Conservation (phyloP, 2,329 filamentous ascomycete species). For the Ascochyta fabae region DNA sequence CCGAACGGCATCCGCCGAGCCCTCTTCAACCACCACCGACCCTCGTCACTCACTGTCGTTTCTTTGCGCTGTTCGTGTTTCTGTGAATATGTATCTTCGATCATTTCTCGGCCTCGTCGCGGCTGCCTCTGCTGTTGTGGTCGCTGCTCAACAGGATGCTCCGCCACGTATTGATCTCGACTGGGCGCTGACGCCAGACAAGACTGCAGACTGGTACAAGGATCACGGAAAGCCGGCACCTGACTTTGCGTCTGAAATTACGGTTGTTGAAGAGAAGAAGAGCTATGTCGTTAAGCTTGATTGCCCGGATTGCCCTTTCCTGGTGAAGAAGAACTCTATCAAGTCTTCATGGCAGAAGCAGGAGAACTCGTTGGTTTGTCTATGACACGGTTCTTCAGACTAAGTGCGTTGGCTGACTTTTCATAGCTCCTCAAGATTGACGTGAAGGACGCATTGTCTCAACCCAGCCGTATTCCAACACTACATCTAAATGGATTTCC, state of each 20-base stretch:
- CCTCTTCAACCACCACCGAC: conserved; percentile 4
- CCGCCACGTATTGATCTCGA: conserved; percentile 2
- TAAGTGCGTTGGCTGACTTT: not conserved
- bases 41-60: conserved; percentile 15
- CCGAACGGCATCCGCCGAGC: conserved; percentile 6
- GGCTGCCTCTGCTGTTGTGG: conserved; percentile 15
- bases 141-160: conserved; percentile 1
- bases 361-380: conserved; percentile 34
- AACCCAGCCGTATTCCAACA: not conserved
- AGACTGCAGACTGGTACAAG: conserved; percentile 20
- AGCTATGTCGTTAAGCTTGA: conserved; percentile 40
- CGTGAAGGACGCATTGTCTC: conserved; percentile 11
- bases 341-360: conserved; percentile 26
- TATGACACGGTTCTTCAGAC: not conserved
- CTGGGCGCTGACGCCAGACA: conserved; percentile 22
- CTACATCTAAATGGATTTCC: conserved; percentile 33
- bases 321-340: conserved; percentile 11
- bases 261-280: conserved; percentile 26
- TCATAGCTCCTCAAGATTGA: conserved; percentile 34
- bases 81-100: conserved; percentile 24
- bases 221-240: conserved; percentile 1
- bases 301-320: conserved; percentile 37
- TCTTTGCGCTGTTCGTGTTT: conserved; percentile 11
- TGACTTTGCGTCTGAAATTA: conserved; percentile 22
- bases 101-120: conserved; percentile 15